Conservation (phyloP, 352 stramenopile genomes). For the Phytophthora agathidicida region DNA sequence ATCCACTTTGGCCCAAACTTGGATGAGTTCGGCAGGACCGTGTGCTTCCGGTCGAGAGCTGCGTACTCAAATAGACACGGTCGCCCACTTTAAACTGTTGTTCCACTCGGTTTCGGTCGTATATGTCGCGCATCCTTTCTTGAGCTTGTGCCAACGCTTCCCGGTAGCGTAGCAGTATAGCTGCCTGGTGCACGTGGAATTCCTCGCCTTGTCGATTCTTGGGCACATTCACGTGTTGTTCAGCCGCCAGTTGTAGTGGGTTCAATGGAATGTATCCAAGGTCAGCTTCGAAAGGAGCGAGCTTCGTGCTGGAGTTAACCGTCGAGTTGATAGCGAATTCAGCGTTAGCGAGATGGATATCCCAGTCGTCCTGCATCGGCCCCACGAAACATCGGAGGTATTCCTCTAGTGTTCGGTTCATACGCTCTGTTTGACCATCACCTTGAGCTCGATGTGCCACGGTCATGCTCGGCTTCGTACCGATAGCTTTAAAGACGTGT, state of each 20-base stretch:
- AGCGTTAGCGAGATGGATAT: constrained; percentile 11
- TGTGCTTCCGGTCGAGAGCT: constrained; percentile 14
- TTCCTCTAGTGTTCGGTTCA: background rate
- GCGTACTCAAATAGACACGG: constrained; percentile 17
- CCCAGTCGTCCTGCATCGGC: constrained; percentile 16
- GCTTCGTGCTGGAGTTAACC: constrained; percentile 16
- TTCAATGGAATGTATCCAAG: constrained; percentile 10
- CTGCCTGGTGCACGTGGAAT: constrained; percentile 12
- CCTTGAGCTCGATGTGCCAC: too few species aligned
- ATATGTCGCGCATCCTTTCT: constrained; percentile 16
- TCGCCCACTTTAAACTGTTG: constrained; percentile 16
- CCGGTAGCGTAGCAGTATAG: constrained; percentile 5
- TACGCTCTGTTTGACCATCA: too few species aligned
- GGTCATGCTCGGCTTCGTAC: too few species aligned
- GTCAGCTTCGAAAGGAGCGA: constrained; percentile 22
- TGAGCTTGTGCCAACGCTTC: constrained; percentile 12
- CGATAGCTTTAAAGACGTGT: too few species aligned
- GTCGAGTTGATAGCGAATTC: background rate
- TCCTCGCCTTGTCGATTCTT: background rate
- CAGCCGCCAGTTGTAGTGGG: background rate
- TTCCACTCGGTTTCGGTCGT: constrained; percentile 9
- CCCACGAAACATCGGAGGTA: constrained; percentile 14
- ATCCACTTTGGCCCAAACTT: constrained; percentile 27
- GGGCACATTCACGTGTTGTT: background rate
- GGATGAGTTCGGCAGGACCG: constrained; percentile 9